Conservation (phyloP, 2,329 filamentous ascomycete species). For the Diaporthe vexans region DNA sequence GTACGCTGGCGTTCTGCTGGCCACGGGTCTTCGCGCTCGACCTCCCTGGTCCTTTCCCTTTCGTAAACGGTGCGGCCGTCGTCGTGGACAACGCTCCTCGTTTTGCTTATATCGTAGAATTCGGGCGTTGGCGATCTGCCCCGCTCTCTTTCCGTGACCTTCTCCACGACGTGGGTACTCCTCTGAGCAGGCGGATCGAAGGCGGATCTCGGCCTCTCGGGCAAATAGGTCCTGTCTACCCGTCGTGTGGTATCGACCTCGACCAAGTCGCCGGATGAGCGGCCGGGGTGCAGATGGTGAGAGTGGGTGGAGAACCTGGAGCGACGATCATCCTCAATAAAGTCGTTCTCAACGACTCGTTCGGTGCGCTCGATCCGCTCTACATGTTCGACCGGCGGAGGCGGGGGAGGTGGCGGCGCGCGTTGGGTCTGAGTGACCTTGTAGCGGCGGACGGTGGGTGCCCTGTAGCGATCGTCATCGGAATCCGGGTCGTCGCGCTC, state of each 20-base stretch:
- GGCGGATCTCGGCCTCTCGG: conserved; percentile 66
- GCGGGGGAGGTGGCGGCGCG: conserved; percentile 24
- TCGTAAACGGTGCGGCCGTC: conserved; percentile 47
- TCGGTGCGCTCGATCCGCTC: conserved; percentile 58
- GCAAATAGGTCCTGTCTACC: conserved; percentile 54
- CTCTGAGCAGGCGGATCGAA: conserved; percentile 55
- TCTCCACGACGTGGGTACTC: conserved; percentile 49
- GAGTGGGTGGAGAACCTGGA: conserved; percentile 56
- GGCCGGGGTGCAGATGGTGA: conserved; percentile 46
- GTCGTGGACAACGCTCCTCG: conserved; percentile 42
- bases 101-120: conserved; percentile 38
- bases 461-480: conserved; percentile 62
- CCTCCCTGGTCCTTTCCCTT: conserved; percentile 45
- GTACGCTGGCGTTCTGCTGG: conserved; percentile 37
- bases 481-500: conserved; percentile 52
- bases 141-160: conserved; percentile 49
- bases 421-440: conserved; percentile 58
- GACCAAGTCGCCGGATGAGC: conserved; percentile 56
- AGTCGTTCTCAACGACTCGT: conserved; percentile 48
- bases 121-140: conserved; percentile 43
- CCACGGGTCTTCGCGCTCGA: conserved; percentile 40
- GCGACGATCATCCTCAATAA: conserved; percentile 61
- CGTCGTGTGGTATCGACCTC: conserved; percentile 58
- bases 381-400: conserved; percentile 46
- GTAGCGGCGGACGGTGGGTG: conserved; percentile 65